phyloP scores from a whole-genome alignment of 495 filamentous ascomycete species.

The Penicillium dipodomyicola region DNA sequence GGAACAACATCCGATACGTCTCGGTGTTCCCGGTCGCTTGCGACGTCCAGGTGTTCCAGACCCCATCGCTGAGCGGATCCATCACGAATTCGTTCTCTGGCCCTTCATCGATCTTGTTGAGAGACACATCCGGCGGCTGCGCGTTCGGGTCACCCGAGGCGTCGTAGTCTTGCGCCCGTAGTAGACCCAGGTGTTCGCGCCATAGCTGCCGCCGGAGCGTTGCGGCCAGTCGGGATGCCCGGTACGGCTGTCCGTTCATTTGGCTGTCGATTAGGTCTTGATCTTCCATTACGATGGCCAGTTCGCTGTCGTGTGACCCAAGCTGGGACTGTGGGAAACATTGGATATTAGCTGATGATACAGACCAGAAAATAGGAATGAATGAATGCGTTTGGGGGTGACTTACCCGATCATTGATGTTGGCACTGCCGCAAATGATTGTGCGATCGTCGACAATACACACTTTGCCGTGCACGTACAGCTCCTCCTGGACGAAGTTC shows the following conservation, averaged over 20 bases:
- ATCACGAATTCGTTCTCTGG: slow-evolving; percentile 72
- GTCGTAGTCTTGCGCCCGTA: slow-evolving; percentile 71
- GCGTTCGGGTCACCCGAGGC: slow-evolving; percentile 73
- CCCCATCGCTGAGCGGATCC: slow-evolving; percentile 73
- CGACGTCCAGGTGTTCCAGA: slow-evolving; percentile 84
- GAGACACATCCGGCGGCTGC: slow-evolving; percentile 70
- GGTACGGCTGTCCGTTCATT: slow-evolving; percentile 77
- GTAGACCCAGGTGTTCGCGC: slow-evolving; percentile 87
- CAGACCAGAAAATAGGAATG: slow-evolving; percentile 4
- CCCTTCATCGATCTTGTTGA: slow-evolving; percentile 64
- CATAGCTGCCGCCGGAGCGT: slow-evolving; percentile 83
- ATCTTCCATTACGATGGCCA: slow-evolving; percentile 92
- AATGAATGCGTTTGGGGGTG: not conserved
- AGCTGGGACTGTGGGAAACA: slow-evolving; percentile 62
- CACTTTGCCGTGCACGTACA: slow-evolving; percentile 89
- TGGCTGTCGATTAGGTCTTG: slow-evolving; percentile 63
- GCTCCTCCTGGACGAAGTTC: slow-evolving; percentile 90
- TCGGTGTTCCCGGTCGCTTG: slow-evolving; percentile 76
- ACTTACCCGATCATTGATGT: slow-evolving; percentile 82
- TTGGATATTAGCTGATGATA: slow-evolving; percentile 14
- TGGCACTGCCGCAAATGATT: slow-evolving; percentile 81
- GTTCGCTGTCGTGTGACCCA: slow-evolving; percentile 85
- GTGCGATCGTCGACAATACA: slow-evolving; percentile 81
- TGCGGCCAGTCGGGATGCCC: slow-evolving; percentile 72
- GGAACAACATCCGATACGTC: slow-evolving; percentile 85